Evolutionary conservation across 2,329 filamentous ascomycete genomes (phyloP), one percentile per base, ranked within the genome.

Genomic region (Monosporascus sp.): DNA sequence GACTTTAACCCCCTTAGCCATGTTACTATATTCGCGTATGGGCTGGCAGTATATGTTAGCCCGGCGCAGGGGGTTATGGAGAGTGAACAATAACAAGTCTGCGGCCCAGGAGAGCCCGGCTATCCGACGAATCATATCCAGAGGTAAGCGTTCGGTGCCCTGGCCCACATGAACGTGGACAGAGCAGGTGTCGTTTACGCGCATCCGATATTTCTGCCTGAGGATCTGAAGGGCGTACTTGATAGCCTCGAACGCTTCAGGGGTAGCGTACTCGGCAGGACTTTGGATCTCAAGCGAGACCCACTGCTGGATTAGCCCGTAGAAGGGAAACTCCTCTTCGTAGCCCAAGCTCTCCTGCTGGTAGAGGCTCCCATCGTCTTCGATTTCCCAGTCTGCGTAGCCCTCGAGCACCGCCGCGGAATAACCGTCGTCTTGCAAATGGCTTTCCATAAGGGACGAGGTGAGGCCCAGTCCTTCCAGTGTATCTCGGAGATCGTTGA

Each of bases 141-240:
- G 47, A 3, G 56, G 24, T 22, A 64, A 51, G 2, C 25, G 27
- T 3, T 61, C 51, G 4, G 5, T 9, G 0, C 54, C 53, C 38
- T 57, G 50, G 6, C 60, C 62, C 3, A 63, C 58, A 15, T 65
- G 62, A 18, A 65, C 62, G 14, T 64, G 62, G 1, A 65, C 17
- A 0, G 57, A 62, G 8, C 60, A 63, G 0, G 57, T 47, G 0
- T 15, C 0, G 37, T 63, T 64, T 0, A 57, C 46, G 1, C 15
- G n/a, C 6, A 57, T 54, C 7, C 60, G 49, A 46, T 52, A 62
- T 8, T 48, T 49, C 2, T 17, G 27, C 0, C 18, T 31, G 3
- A 63, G n/a, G 14, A 57, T n/a, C 14, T 50, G n/a, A 11, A 58
- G 45, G n/a, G 25, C 55, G 27, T 57, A 57, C 6, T 55, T 4